phyloP scores from a whole-genome alignment of 208 protist genomes.

The Acanthamoeba castellanii region DNA sequence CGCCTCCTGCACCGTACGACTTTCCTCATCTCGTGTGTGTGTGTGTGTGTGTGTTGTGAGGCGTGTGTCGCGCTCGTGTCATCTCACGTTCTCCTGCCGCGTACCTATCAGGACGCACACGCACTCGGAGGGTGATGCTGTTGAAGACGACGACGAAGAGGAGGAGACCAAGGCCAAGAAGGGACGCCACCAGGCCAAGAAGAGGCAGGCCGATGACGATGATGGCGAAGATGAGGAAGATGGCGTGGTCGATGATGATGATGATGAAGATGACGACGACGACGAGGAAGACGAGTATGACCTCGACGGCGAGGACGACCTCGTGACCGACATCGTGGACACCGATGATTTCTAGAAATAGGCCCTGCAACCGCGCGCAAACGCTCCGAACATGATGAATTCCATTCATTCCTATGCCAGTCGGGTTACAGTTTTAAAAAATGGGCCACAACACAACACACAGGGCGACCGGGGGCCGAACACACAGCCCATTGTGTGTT shows the following conservation, averaged over 20 bases:
- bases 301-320: background rate
- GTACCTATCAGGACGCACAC: background rate
- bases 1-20: background rate
- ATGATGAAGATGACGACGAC: background rate
- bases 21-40: background rate
- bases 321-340: background rate
- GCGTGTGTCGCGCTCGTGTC: background rate
- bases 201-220: background rate
- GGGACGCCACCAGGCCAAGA: background rate
- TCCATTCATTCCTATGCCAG: too few relatives aligned
- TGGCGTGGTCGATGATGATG: background rate
- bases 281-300: conserved; percentile 16
- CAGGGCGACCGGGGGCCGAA: too few relatives aligned
- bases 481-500: too few relatives aligned
- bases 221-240: background rate
- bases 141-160: background rate
- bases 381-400: too few relatives aligned
- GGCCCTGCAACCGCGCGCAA: too few relatives aligned
- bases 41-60: background rate
- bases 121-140: background rate
- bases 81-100: too few relatives aligned
- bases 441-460: too few relatives aligned
- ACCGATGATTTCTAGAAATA: background rate
- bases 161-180: background rate
- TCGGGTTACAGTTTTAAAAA: too few relatives aligned